A percentile compares a stretch with the other conserved stretches of the same genome.
These are phyloP conservation scores for Moringa oleifera DNA, from an alignment of 345 rosid genomes.

Conservation along the genomic window DNA sequence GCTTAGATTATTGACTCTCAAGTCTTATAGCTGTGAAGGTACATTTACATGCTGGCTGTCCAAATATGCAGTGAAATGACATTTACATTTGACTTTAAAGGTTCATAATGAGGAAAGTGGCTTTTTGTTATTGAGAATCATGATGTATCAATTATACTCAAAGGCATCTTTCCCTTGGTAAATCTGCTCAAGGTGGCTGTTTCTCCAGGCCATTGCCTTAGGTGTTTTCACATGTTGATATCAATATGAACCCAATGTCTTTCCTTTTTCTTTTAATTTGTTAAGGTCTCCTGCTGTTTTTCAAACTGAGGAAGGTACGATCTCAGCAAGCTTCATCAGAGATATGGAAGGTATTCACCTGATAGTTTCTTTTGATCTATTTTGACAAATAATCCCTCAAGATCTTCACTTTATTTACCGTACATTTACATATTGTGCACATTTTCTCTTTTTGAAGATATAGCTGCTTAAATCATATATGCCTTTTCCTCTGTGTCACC, in stretches of 20 bases:
- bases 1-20: too few species aligned
- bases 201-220: background rate
- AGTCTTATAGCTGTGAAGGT: too few species aligned
- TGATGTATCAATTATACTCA: background rate
- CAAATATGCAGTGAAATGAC: too few species aligned
- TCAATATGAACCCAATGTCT: background rate
- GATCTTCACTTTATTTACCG: background rate
- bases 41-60: too few species aligned
- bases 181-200: background rate
- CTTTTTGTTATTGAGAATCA: background rate
- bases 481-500: background rate
- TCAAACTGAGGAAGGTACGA: constrained; percentile 30
- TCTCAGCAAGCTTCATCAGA: constrained; percentile 32
- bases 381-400: background rate
- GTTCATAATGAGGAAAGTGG: background rate
- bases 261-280: constrained; percentile 1
- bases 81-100: too few species aligned
- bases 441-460: background rate
- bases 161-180: constrained; percentile 10
- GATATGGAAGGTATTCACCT: constrained; percentile 29
- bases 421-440: background rate
- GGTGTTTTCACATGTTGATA: background rate
- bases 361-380: background rate
- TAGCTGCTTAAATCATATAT: background rate
- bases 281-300: constrained; percentile 25